A percentile compares a stretch with the other conserved stretches of the same genome.
Conservation (phyloP, 345 rosid species). For the Gossypium anomalum region DNA sequence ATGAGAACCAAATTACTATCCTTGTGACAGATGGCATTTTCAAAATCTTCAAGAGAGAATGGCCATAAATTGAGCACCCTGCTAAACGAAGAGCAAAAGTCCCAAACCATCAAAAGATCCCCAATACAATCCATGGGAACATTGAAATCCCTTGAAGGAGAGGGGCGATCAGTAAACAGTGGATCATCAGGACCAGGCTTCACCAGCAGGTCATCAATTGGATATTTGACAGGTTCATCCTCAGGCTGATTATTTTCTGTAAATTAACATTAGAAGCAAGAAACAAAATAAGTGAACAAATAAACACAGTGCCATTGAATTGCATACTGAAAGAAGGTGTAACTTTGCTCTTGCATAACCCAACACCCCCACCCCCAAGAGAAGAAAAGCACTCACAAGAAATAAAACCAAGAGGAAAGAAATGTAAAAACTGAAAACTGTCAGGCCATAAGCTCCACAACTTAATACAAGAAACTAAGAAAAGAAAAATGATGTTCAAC, state of each 20-base stretch:
- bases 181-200: constrained; percentile 66
- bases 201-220: constrained; percentile 85
- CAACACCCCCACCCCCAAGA: neutral
- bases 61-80: constrained; percentile 65
- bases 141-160: constrained; percentile 72
- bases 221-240: constrained; percentile 62
- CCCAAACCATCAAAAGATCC: constrained; percentile 94
- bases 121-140: constrained; percentile 74
- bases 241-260: constrained; percentile 41
- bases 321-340: neutral
- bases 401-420: constrained; percentile 10
- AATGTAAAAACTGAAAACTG: neutral
- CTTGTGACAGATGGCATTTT: constrained; percentile 86
- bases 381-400: neutral
- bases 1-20: constrained; percentile 75
- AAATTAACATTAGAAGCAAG: constrained; percentile 23
- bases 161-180: constrained; percentile 61
- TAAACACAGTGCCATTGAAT: neutral
- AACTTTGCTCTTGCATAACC: neutral
- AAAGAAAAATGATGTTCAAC: neutral
- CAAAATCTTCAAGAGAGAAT: constrained; percentile 88
- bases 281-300: constrained; percentile 3
- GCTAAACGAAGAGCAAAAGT: constrained; percentile 82
- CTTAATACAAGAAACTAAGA: neutral
- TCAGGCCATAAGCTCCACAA: neutral